A percentile compares a stretch with the other conserved stretches of the same genome.
Conservation (phyloP, 1,284 basidiomycete genomes). For the Blastosporella zonata region DNA sequence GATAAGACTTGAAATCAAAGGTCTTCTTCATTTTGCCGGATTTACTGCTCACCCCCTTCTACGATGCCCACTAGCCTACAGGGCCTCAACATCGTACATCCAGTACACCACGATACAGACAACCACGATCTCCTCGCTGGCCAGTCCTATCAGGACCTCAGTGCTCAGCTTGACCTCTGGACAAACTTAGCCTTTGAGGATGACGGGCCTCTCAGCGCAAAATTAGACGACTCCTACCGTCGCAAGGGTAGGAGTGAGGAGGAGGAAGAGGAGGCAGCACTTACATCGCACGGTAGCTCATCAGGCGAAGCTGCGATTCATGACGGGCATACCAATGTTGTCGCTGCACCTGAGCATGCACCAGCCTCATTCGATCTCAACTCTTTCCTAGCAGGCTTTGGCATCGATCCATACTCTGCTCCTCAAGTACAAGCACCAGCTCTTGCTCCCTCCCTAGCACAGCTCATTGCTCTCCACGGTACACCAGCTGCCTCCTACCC, state of each 20-base stretch:
- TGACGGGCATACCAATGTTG: constrained; percentile 58
- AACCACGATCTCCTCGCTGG: constrained; percentile 58
- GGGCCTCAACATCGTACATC: constrained; percentile 74
- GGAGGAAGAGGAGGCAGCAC: constrained; percentile 35
- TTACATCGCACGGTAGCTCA: constrained; percentile 23
- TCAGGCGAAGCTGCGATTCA: constrained; percentile 46
- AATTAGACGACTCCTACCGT: constrained; percentile 30
- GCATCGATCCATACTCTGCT: constrained; percentile 52
- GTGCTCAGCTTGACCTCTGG: constrained; percentile 81
- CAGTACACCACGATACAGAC: constrained; percentile 42
- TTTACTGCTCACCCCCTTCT: constrained; percentile 7
- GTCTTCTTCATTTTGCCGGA: background rate
- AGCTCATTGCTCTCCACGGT: constrained; percentile 60
- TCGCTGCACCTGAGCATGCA: constrained; percentile 38
- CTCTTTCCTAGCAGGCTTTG: constrained; percentile 57
- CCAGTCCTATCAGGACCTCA: constrained; percentile 66
- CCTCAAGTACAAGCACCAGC: constrained; percentile 23
- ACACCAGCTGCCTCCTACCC: background rate
- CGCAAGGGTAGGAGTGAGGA: constrained; percentile 38
- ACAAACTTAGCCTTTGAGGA: constrained; percentile 77
- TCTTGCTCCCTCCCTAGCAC: constrained; percentile 55
- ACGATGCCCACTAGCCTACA: constrained; percentile 60
- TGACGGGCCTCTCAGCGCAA: constrained; percentile 53
- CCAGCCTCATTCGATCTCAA: constrained; percentile 48
- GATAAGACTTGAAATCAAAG: background rate